Conservation (phyloP, 2,329 filamentous ascomycete species). For the Exophiala phaeomuriformis region DNA sequence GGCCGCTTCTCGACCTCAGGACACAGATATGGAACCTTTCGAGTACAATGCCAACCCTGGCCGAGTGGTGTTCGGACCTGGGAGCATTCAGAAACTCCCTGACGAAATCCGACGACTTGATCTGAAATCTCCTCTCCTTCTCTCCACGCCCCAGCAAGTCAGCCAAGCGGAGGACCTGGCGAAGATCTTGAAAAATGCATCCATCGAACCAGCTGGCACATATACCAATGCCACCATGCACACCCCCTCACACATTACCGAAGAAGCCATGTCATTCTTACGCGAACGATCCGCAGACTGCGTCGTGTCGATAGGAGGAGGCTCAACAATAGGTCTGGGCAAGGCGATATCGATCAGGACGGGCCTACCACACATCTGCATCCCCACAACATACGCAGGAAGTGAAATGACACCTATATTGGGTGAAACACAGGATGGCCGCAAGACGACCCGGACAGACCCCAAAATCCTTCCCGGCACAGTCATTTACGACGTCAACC, state of each 20-base stretch:
- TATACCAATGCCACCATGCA: constrained; percentile 57
- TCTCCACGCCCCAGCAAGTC: constrained; percentile 51
- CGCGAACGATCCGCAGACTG: constrained; percentile 45
- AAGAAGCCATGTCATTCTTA: constrained; percentile 48
- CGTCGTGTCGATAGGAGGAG: constrained; percentile 55
- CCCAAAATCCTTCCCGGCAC: constrained; percentile 53
- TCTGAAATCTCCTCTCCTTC: constrained; percentile 46
- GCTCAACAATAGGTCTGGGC: constrained; percentile 56
- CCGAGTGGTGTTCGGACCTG: constrained; percentile 51
- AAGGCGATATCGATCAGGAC: constrained; percentile 51
- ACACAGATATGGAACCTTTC: constrained; percentile 44
- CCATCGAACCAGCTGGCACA: constrained; percentile 41
- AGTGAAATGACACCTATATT: constrained; percentile 60
- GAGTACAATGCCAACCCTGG: constrained; percentile 50
- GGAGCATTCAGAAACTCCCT: constrained; percentile 45
- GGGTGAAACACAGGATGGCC: constrained; percentile 53
- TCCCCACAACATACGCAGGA: constrained; percentile 56
- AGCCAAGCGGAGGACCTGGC: constrained; percentile 42
- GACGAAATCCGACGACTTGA: constrained; percentile 41
- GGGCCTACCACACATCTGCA: constrained; percentile 51
- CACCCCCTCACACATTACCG: constrained; percentile 52
- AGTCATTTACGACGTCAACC: constrained; percentile 59
- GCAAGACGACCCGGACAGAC: constrained; percentile 52
- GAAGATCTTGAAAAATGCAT: constrained; percentile 37
- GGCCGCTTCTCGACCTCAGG: neutral